Evolutionary conservation across 2,329 filamentous ascomycete species (phyloP).

Genomic region (Claviceps sp.): DNA sequence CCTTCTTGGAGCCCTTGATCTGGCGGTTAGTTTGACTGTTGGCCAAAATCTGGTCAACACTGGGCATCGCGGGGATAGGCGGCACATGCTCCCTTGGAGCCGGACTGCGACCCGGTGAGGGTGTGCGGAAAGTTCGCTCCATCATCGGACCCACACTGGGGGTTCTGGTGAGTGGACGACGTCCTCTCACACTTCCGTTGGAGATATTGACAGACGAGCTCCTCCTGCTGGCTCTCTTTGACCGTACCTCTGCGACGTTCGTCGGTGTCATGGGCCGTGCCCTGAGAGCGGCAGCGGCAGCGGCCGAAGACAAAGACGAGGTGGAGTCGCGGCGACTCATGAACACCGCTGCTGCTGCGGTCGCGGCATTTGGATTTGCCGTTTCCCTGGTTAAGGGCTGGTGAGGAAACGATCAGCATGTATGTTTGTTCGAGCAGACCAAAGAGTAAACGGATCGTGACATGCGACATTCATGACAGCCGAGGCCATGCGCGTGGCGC

Average conservation of each 20-base stretch:
- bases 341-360: constrained; percentile 73
- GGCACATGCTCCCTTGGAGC: constrained; percentile 37
- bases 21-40: constrained; percentile 10
- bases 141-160: constrained; percentile 74
- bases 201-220: constrained; percentile 59
- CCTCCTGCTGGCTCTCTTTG: constrained; percentile 69
- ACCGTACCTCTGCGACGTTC: constrained; percentile 69
- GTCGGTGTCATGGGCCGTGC: constrained; percentile 67
- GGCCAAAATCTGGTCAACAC: constrained; percentile 21
- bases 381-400: constrained; percentile 52
- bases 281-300: constrained; percentile 73
- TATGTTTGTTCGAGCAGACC: not conserved
- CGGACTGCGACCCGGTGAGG: constrained; percentile 43
- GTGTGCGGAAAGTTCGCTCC: constrained; percentile 73
- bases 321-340: constrained; percentile 47
- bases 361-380: constrained; percentile 59
- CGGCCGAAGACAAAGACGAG: constrained; percentile 65
- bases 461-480: not conserved
- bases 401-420: not conserved
- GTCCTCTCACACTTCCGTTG: constrained; percentile 30
- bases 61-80: constrained; percentile 63
- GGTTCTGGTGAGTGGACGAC: constrained; percentile 42
- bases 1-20: constrained; percentile 23
- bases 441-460: not conserved
- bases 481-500: not conserved